Base-by-base conservation (phyloP, 2,329 filamentous ascomycete genomes). In the Leptographium galeiforme region DNA sequence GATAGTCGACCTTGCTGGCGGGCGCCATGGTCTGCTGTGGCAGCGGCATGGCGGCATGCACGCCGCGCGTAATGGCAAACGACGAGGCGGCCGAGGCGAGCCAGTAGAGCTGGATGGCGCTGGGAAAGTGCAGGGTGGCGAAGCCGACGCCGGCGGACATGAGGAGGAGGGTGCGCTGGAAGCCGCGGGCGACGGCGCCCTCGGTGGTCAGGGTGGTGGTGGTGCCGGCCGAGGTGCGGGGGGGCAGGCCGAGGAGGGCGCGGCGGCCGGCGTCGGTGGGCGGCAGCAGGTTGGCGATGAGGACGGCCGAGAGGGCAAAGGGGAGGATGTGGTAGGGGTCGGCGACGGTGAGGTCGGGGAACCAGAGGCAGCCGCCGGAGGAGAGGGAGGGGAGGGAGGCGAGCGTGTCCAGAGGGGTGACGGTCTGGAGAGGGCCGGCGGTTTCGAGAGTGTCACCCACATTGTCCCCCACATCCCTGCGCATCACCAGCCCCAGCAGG, bases 341-440 rank as follows among this genome's bases (percentile, higher is more conserved):
- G 36, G 72, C 65, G 34, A 62, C 71, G 8, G 72, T 73, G 30
- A 81, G 68, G 57, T 81, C 73, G 2, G 70, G 66, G 59, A 81
- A 79, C 77, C 78, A 81, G 16, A 80, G 66, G 43, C 68, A 70
- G 32, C 78, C 77, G 6, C 74, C 77, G 0, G 72, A 67, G 1
- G 67, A 60, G n/a, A 81, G 60, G 1, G 68, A 67, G 4, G 68
- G 63, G 45, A 60, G 51, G 57, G 45, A 34, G 10, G 4, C 13
- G 34, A 36, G 25, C 7, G 43, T 10, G n/a, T n/a, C n/a, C n/a
- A n/a, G n/a, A n/a, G n/a, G n/a, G n/a, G n/a, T n/a, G n/a, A n/a
- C n/a, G n/a, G n/a, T n/a, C n/a, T n/a, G n/a, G n/a, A n/a, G n/a
- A n/a, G n/a, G n/a, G n/a, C n/a, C n/a, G n/a, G n/a, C n/a, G n/a